Evolutionary conservation across 371 early-diverging fungal genomes (phyloP), one percentile per base, ranked within the genome.

Genomic region (Rhizopus stolonifer): DNA sequence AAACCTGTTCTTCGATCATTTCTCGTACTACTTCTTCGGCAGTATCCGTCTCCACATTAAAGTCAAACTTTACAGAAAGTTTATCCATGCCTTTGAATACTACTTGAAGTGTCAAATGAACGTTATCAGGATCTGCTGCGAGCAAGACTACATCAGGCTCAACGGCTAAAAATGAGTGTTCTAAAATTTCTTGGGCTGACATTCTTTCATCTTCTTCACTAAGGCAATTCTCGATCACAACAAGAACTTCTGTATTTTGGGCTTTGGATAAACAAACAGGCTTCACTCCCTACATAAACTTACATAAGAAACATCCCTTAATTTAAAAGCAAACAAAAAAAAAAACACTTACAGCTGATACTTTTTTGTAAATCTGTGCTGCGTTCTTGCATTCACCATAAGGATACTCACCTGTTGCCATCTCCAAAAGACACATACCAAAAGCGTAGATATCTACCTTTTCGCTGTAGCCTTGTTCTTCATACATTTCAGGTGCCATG

Each of bases 401-500:
- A 2, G 96, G 95, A 64, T 91, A 91, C 56, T 89, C 91, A 42
- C 90, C 88, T 7, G 95, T 94, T 24, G 85, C 84, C 86, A 94
- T 93, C 66, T 95, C 94, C 32, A 94, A 65, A 1, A 93, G 68
- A 54, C 88, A 87, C 93, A 96, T 91, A 32, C 96, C 96, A 81
- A 94, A 94, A 10, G 96, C 92, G 74, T 94, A 96, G 34, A 96
- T 89, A 65, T 93, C 93, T 25, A 91, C 93, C 56, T 88, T 89
- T 70, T 92, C 93, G 61, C 77, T 86, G 71, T 96, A 95, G 25
- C 88, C 87, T 47, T 88, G 82, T 66, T 93, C 92, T 54, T 91
- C 88, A 64, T 96, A 95, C 78, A 94, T 86, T 70, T 95, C 95
- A n/a, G 95, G 95, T n/a, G 91, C 93, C 92, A 93, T 92, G 56